Evolutionary conservation across 768 basidiomycete species (phyloP), one percentile per base, ranked within the genome.

Genomic region (Tubosaeta sp.): DNA sequence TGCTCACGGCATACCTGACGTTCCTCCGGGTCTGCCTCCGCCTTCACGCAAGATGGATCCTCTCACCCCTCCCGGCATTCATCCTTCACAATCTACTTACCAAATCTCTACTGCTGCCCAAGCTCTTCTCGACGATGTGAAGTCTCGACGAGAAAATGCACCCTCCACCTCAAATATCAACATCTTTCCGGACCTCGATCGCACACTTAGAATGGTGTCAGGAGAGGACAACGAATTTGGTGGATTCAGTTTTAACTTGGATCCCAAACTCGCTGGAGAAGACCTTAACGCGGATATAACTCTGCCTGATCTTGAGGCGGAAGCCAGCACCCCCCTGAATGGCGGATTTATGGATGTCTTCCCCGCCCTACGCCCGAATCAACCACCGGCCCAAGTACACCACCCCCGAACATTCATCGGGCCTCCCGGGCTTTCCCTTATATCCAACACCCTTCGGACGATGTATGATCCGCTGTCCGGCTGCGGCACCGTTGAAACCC

Each of bases 111-210:
- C 76, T 14, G 87, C 91, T 35, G 91, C 89, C 3, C 86, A 86
- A 56, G 89, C 88, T 1, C 76, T 95, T 43, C 74, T 95, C 43
- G 89, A 93, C 52, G 92, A 94, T 59, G 80, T 95, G 35, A 86
- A 83, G 63, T 82, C 82, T 19, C 76, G 91, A 32, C 79, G 91
- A 42, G 87, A 91, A 59, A 75, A 80, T 8, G 72, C 73, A 2
- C 65, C 75, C 19, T 62, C 75, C 13, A 55, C 68, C 11, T 62
- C 74, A 8, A 66, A 72, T 37, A 68, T 71, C 43, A 90, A 77
- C 65, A 82, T 89, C 11, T 95, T 95, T 78, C 93, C 92, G 10
- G 92, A 95, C 57, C 84, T 95, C 58, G 91, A 93, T 66, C 82
- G 88, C 29, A 91, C 88, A 17, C 73, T 94, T 42, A 83, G 87